Evolutionary conservation across 306 rosid species (phyloP).

Genomic region (Coriaria nepalensis): DNA sequence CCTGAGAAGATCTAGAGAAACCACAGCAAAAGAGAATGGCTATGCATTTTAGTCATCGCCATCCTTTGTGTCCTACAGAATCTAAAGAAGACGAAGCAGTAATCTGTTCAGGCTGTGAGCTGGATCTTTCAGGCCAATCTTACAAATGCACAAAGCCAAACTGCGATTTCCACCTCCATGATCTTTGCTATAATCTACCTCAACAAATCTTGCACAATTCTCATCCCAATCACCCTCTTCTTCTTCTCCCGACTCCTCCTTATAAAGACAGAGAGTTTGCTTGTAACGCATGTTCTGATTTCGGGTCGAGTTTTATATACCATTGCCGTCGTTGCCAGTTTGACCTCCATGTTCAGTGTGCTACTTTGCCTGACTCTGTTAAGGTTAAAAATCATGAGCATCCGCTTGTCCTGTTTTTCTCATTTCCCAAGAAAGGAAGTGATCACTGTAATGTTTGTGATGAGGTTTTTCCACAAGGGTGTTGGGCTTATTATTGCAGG

Average conservation of each 20-base stretch:
- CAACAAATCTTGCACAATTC: constrained; percentile 14
- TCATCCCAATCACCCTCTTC: constrained; percentile 13
- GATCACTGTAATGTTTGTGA: constrained; percentile 8
- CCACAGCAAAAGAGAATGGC: constrained; percentile 1
- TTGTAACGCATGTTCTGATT: constrained; percentile 9
- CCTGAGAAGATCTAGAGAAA: too few species aligned
- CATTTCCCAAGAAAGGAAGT: neutral
- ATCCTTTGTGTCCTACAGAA: constrained; percentile 2
- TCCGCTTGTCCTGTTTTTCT: neutral
- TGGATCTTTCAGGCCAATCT: constrained; percentile 3
- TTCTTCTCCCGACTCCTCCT: constrained; percentile 8
- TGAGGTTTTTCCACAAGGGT: neutral
- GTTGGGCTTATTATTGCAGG: constrained; percentile 9
- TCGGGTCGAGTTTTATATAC: constrained; percentile 11
- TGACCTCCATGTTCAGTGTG: constrained; percentile 13
- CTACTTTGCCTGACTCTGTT: constrained; percentile 6
- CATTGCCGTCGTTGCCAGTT: constrained; percentile 14
- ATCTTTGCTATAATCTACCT: constrained; percentile 10
- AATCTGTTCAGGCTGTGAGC: constrained; percentile 11
- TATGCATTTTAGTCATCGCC: constrained; percentile 17
- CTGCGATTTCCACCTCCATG: constrained; percentile 14
- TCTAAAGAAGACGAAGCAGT: neutral
- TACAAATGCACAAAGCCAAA: constrained; percentile 10
- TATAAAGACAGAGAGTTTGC: constrained; percentile 8
- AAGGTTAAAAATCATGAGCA: neutral